Evolutionary conservation across 108 stramenopile genomes (phyloP).

Genomic region (Cyclostephanos tholiformis): DNA sequence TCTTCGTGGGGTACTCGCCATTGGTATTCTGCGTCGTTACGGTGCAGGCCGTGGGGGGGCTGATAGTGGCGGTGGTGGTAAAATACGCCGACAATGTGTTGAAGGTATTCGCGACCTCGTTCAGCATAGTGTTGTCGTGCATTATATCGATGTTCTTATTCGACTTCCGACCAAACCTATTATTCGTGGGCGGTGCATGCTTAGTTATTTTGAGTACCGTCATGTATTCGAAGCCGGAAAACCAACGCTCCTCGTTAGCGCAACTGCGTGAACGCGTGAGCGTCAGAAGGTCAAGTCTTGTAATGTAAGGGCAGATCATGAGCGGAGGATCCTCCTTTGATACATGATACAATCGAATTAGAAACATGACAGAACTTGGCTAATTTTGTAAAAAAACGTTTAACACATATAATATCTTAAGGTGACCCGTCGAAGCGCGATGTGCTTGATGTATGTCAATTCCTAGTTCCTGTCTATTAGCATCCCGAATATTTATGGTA

Average conservation of each 20-base stretch:
- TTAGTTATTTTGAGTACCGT: slow-evolving; percentile 77
- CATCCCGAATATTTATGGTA: too few relatives aligned
- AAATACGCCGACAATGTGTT: slow-evolving; percentile 98
- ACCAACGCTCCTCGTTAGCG: slow-evolving; percentile 4
- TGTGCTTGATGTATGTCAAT: too few relatives aligned
- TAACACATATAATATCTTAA: too few relatives aligned
- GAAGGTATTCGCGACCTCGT: slow-evolving; percentile 95
- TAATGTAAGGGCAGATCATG: not conserved
- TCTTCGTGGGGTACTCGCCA: slow-evolving; percentile 87
- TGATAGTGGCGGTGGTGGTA: slow-evolving; percentile 96
- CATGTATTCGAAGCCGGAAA: slow-evolving; percentile 75
- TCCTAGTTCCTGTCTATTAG: too few relatives aligned
- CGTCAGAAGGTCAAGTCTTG: slow-evolving; percentile 12
- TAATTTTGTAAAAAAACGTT: too few relatives aligned
- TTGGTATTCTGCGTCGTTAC: slow-evolving; percentile 87
- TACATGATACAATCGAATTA: too few relatives aligned
- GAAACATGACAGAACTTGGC: too few relatives aligned
- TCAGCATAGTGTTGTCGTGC: slow-evolving; percentile 92
- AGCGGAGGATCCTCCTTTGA: too few relatives aligned
- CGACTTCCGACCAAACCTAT: slow-evolving; percentile 81
- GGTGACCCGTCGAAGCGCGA: too few relatives aligned
- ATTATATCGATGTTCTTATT: slow-evolving; percentile 88
- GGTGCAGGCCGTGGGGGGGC: slow-evolving; percentile 94
- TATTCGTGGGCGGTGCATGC: slow-evolving; percentile 70
- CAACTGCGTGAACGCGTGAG: not conserved